These are phyloP conservation scores for Pyricularia sp. DNA, from an alignment of 2,329 filamentous ascomycete species.

Conservation along the genomic window DNA sequence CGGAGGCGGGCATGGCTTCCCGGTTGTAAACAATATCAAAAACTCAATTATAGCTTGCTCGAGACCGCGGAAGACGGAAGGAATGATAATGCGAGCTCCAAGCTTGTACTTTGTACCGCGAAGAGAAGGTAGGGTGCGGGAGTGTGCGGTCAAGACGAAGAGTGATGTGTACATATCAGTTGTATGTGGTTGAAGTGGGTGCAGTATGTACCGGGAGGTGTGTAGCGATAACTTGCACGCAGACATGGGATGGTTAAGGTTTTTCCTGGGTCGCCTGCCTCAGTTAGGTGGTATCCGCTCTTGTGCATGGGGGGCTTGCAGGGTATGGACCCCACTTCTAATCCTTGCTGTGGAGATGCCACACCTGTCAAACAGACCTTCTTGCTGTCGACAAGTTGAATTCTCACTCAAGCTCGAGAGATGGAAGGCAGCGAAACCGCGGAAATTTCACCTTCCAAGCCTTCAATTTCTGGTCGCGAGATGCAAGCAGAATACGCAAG, in stretches of 20 bases:
- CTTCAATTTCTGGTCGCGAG: neutral
- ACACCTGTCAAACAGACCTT: neutral
- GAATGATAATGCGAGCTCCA: neutral
- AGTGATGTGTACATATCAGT: neutral
- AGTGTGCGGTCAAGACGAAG: neutral
- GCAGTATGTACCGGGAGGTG: neutral
- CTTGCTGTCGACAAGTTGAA: neutral
- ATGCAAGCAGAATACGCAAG: neutral
- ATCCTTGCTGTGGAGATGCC: neutral
- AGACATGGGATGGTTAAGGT: neutral
- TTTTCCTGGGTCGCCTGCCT: neutral
- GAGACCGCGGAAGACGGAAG: neutral
- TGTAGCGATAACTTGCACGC: neutral
- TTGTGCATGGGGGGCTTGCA: neutral
- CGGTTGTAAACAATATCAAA: neutral
- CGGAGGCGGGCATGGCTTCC: neutral
- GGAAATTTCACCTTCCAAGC: neutral
- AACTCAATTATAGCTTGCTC: neutral
- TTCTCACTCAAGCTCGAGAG: neutral
- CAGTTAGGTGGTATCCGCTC: neutral
- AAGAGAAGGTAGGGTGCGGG: neutral
- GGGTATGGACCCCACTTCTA: neutral
- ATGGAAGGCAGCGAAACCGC: neutral
- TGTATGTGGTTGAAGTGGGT: neutral
- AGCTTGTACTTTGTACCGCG: neutral